Percentiles rank a stretch among this genome's conserved stretches.
Evolutionary conservation across 108 stramenopile genomes (phyloP).

Genomic region (Phaeodactylum tricornutum): DNA sequence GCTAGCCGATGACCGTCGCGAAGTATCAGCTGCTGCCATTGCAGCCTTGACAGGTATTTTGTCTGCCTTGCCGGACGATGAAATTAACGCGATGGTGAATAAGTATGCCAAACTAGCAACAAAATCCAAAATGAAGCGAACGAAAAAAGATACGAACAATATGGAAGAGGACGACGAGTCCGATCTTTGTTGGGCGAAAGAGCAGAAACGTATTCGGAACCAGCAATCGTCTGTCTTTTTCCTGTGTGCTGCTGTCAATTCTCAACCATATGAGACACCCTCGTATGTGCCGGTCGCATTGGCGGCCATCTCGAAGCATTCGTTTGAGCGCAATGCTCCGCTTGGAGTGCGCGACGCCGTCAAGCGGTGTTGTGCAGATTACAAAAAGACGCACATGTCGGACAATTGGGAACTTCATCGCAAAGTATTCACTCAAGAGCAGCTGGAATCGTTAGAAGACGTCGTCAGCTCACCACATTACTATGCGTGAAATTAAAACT

Average conservation of each 20-base stretch:
- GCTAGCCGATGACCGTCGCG: slow-evolving; percentile 78
- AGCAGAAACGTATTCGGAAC: slow-evolving; percentile 40
- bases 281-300: slow-evolving; percentile 70
- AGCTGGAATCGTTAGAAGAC: slow-evolving; percentile 81
- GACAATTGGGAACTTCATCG: slow-evolving; percentile 86
- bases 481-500: slow-evolving; percentile 55
- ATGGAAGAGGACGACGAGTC: slow-evolving; percentile 16
- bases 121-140: slow-evolving; percentile 57
- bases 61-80: slow-evolving; percentile 38
- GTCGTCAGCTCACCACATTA: slow-evolving; percentile 87
- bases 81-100: slow-evolving; percentile 41
- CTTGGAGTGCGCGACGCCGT: slow-evolving; percentile 80
- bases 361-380: slow-evolving; percentile 80
- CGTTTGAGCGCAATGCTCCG: slow-evolving; percentile 74
- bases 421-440: slow-evolving; percentile 63
- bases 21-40: slow-evolving; percentile 68
- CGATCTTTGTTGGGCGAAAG: no score
- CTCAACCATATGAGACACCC: slow-evolving; percentile 79
- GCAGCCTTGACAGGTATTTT: slow-evolving; percentile 81
- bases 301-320: slow-evolving; percentile 82
- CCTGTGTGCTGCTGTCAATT: slow-evolving; percentile 66
- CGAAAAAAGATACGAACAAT: slow-evolving; percentile 21
- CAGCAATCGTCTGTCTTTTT: slow-evolving; percentile 81
- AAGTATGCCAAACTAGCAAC: slow-evolving; percentile 64
- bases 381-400: slow-evolving; percentile 80